Evolutionary conservation across 441 rosid species (phyloP), one percentile per base, ranked within the genome.

Genomic region (Mallotus japonicus): DNA sequence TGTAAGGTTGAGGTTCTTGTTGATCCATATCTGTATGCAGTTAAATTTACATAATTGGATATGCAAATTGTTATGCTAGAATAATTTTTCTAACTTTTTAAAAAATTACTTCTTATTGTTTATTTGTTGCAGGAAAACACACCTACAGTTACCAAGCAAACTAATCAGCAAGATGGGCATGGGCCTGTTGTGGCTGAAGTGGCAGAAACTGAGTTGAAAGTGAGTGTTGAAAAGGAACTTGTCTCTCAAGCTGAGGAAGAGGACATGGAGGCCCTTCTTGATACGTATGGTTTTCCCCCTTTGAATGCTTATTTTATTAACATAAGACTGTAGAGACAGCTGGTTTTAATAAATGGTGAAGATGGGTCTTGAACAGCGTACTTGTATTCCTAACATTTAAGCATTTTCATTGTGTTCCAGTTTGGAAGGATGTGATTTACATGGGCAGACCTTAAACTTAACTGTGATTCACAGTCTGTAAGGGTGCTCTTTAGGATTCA

Each of bases 181-280:
- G 97, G 89, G 79, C 94, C 93, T 77, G 86, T 87, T 77, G 79
- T 70, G 73, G 85, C 84, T 84, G 54, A 84, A 65, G 87, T 79
- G 66, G 77, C 86, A 69, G 96, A 88, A 84, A 85, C 81, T 73
- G 97, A 90, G 66, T 65, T 92, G 84, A 86, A 92, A 84, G 98
- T 96, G 75, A 88, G 90, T 74, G 95, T 96, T 79, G 98, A 96
- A 83, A 91, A 81, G 73, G 99, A 93, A 72, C 86, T 96, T 49
- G 99, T 96, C 75, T 93, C 98, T 74, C 99, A 96, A 81, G 97
- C 90, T 1, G 98, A 93, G 87, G 98, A 96, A 85, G 98, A 93
- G 84, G 98, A 95, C 78, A 90, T 92, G 96, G 99, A 95, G 84
- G 97, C 97, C 79, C 95, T 95, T 73, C 83, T 95, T 73, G 93